Conservation (phyloP, 768 basidiomycete genomes). For the Mycena sanguinolenta region DNA sequence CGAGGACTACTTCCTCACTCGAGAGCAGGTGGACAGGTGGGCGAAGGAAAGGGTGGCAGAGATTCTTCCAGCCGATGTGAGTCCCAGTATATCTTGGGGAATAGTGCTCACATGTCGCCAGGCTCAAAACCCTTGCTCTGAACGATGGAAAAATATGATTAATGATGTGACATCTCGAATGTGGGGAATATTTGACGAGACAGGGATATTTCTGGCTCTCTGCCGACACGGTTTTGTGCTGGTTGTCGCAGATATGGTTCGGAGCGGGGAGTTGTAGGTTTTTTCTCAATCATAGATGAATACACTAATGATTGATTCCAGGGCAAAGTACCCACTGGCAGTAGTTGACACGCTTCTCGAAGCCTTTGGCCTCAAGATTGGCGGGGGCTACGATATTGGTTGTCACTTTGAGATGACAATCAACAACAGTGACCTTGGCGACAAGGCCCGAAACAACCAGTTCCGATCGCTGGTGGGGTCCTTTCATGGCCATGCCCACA, state of each 20-base stretch:
- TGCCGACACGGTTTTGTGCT: neutral
- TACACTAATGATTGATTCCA: neutral
- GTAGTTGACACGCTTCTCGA: slow-evolving; percentile 36
- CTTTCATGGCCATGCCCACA: slow-evolving; percentile 6
- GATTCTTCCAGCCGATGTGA: neutral
- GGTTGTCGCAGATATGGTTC: neutral
- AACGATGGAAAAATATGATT: slow-evolving; percentile 28
- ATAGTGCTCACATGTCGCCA: neutral
- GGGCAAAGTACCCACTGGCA: slow-evolving; percentile 7
- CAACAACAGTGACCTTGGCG: neutral
- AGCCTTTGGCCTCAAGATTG: slow-evolving; percentile 29
- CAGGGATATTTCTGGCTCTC: neutral
- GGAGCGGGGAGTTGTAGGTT: neutral
- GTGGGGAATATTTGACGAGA: neutral
- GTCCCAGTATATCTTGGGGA: neutral
- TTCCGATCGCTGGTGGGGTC: neutral
- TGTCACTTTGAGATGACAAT: neutral
- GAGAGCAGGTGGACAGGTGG: slow-evolving; percentile 34
- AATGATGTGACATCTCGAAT: neutral
- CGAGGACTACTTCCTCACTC: no score
- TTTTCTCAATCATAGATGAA: neutral
- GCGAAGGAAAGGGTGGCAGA: neutral
- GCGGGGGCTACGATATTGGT: slow-evolving; percentile 34
- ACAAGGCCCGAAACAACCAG: neutral
- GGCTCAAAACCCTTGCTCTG: slow-evolving; percentile 29